Conservation (phyloP, 78 protist genomes). For the Dictyostelium discoideum region DNA sequence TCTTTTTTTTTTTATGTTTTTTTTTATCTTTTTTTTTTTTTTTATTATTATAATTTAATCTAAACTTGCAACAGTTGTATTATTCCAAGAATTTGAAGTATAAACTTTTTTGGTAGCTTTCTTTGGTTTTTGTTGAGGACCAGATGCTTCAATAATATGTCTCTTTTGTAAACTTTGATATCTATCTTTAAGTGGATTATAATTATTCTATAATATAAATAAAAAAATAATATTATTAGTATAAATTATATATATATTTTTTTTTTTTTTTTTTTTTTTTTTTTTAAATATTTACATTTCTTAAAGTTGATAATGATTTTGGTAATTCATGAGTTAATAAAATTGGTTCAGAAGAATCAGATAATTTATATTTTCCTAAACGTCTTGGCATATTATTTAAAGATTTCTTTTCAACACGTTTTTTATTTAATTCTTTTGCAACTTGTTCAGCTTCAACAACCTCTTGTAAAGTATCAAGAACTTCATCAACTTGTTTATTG, state of each 20-base stretch:
- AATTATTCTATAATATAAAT: neutral
- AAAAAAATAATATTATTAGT: neutral
- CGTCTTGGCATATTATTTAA: neutral
- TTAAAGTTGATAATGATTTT: neutral
- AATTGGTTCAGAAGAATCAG: neutral
- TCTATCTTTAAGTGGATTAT: conserved; percentile 50
- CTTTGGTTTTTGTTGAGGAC: conserved; percentile 15
- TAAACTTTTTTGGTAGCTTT: neutral
- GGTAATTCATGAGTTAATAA: conserved; percentile 3
- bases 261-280: neutral
- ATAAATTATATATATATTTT: neutral
- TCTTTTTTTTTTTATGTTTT: too few relatives aligned
- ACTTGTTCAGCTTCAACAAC: conserved; percentile 6
- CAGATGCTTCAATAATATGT: conserved; percentile 45
- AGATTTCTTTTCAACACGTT: neutral
- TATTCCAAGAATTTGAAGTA: conserved; percentile 12
- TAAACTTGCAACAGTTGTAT: neutral
- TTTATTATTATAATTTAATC: neutral
- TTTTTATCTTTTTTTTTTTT: too few relatives aligned
- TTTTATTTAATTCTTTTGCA: neutral
- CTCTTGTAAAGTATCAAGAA: neutral
- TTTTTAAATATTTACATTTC: neutral
- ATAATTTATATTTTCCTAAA: conserved; percentile 4
- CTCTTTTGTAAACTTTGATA: conserved; percentile 58
- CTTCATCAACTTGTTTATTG: conserved; percentile 17